phyloP scores from a whole-genome alignment of 768 basidiomycete species.

The Leccinum variicolor region DNA sequence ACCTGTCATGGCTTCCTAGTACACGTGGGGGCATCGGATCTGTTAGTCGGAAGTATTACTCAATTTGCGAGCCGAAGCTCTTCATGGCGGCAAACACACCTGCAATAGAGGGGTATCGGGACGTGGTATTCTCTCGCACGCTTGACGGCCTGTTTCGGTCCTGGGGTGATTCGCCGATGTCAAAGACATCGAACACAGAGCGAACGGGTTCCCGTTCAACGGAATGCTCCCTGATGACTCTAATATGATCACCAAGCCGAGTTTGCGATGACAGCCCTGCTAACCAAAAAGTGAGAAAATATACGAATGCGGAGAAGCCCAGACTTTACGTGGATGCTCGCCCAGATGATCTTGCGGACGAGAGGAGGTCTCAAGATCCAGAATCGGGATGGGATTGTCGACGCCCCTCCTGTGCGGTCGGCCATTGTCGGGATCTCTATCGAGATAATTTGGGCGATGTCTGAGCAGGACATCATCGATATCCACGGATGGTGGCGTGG shows the following conservation, averaged over 20 bases:
- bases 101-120: slow-evolving; percentile 10
- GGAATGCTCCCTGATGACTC: slow-evolving; percentile 22
- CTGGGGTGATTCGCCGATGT: slow-evolving; percentile 21
- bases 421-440: background rate
- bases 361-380: slow-evolving; percentile 1
- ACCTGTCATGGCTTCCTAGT: slow-evolving; percentile 6
- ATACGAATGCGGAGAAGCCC: background rate
- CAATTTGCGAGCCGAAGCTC: background rate
- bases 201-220: slow-evolving; percentile 21
- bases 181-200: slow-evolving; percentile 30
- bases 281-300: background rate
- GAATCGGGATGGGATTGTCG: slow-evolving; percentile 4
- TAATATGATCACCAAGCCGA: slow-evolving; percentile 10
- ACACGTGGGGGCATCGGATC: slow-evolving; percentile 17
- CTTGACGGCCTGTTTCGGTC: slow-evolving; percentile 13
- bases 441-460: slow-evolving; percentile 5
- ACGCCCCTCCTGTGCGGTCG: slow-evolving; percentile 6
- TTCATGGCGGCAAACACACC: slow-evolving; percentile 8
- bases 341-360: slow-evolving; percentile 4
- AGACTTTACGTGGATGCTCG: slow-evolving; percentile 11
- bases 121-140: slow-evolving; percentile 6
- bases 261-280: slow-evolving; percentile 3
- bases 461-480: slow-evolving; percentile 17
- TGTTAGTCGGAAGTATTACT: slow-evolving; percentile 9
- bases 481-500: slow-evolving; percentile 8